These are phyloP conservation scores for Pseudogymnoascus sp. DNA, from an alignment of 2,329 filamentous ascomycete species.

Conservation along the genomic window DNA sequence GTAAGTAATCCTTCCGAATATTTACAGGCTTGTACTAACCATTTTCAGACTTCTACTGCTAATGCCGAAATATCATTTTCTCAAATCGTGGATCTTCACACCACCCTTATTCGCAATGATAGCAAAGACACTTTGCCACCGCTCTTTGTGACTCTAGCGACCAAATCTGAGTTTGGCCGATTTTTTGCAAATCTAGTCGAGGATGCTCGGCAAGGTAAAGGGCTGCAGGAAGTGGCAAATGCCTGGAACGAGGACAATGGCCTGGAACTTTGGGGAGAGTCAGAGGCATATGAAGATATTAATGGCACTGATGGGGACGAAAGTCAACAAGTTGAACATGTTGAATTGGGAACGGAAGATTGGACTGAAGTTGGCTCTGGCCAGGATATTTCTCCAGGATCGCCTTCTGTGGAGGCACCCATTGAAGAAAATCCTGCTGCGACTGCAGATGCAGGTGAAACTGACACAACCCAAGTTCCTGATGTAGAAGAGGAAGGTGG, in stretches of 20 bases:
- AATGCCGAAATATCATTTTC: conserved; percentile 43
- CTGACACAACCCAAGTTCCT: not conserved
- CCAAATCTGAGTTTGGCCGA: conserved; percentile 45
- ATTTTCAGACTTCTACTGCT: conserved; percentile 40
- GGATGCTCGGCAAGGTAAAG: conserved; percentile 49
- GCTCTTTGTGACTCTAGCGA: conserved; percentile 50
- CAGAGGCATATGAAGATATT: not conserved
- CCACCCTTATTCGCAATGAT: conserved; percentile 47
- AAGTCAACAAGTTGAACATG: conserved; percentile 20
- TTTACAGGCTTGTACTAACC: conserved; percentile 21
- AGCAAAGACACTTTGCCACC: conserved; percentile 43
- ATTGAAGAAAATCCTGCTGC: conserved; percentile 8
- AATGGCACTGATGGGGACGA: conserved; percentile 12
- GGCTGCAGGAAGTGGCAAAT: conserved; percentile 27
- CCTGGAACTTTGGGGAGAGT: conserved; percentile 5
- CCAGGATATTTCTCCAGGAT: not conserved
- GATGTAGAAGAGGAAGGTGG: not conserved
- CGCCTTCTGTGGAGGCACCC: not conserved
- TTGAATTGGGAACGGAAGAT: conserved; percentile 8
- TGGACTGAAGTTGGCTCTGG: conserved; percentile 4
- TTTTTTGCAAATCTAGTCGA: conserved; percentile 44
- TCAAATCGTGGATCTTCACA: conserved; percentile 52
- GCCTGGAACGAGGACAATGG: conserved; percentile 19
- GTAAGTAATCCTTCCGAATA: conserved; percentile 33
- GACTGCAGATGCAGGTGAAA: conserved; percentile 3